These are phyloP conservation scores for Mentha longifolia DNA, from an alignment of 257 asterid genomes.

Conservation along the genomic window DNA sequence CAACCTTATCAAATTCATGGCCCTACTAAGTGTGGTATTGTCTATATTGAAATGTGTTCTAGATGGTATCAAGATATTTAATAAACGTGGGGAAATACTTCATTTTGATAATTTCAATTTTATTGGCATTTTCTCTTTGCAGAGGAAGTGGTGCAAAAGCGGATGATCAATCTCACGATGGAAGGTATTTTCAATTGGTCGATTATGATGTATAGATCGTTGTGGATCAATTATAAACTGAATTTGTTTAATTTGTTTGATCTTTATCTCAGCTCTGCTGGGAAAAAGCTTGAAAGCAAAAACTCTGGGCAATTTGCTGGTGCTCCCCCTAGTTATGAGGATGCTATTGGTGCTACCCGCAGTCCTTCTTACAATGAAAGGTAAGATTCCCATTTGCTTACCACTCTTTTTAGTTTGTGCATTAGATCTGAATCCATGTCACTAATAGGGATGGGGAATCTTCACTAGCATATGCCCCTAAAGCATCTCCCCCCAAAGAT, in stretches of 20 bases:
- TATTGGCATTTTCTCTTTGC: slow-evolving; percentile 26
- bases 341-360: slow-evolving; percentile 67
- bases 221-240: slow-evolving; percentile 16
- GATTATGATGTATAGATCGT: slow-evolving; percentile 22
- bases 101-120: background rate
- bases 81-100: background rate
- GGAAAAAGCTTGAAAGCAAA: slow-evolving; percentile 55
- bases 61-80: background rate
- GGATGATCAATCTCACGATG: slow-evolving; percentile 79
- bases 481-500: slow-evolving; percentile 57
- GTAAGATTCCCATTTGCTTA: slow-evolving; percentile 41
- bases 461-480: slow-evolving; percentile 64
- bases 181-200: slow-evolving; percentile 59
- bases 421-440: slow-evolving; percentile 35
- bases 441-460: slow-evolving; percentile 70
- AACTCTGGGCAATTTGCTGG: slow-evolving; percentile 70
- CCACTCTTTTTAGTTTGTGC: slow-evolving; percentile 29
- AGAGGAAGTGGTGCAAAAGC: slow-evolving; percentile 78
- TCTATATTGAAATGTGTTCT: background rate
- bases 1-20: background rate
- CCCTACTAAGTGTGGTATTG: slow-evolving; percentile 13
- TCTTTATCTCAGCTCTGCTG: slow-evolving; percentile 46
- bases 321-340: slow-evolving; percentile 92
- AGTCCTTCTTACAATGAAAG: slow-evolving; percentile 83
- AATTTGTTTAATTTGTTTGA: background rate